Conservation (phyloP, 1,284 basidiomycete species). For the Leccinum brunneo-olivaceum region DNA sequence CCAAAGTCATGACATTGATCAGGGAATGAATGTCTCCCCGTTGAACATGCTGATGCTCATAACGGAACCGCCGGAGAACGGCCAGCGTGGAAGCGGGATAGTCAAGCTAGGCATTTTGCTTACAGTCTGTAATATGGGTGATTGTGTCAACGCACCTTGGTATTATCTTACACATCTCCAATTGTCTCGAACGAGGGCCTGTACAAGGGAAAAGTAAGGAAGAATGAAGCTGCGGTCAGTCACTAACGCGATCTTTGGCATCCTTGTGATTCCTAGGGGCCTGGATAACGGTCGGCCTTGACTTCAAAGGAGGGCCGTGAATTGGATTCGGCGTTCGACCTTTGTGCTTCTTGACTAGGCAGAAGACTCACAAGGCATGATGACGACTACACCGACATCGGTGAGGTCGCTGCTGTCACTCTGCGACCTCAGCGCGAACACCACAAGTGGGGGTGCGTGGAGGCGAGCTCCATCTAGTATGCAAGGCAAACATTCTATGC, state of each 20-base stretch:
- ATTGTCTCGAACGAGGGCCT: slow-evolving; percentile 3
- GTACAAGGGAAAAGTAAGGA: background rate
- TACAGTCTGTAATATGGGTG: slow-evolving; percentile 2
- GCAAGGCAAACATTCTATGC: background rate
- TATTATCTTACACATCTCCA: background rate
- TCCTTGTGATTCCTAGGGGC: background rate
- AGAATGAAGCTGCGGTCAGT: too few species aligned
- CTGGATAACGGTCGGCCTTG: background rate
- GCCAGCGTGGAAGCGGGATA: background rate
- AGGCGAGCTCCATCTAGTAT: background rate
- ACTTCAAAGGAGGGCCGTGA: background rate
- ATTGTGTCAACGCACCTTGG: too few species aligned
- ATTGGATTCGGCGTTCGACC: background rate
- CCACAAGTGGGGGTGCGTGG: background rate
- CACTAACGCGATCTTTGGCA: too few species aligned
- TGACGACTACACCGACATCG: slow-evolving; percentile 1
- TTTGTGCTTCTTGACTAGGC: slow-evolving; percentile 3
- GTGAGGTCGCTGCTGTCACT: background rate
- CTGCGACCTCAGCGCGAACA: slow-evolving; percentile 2
- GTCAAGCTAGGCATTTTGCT: background rate
- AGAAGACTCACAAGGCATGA: slow-evolving; percentile 3
- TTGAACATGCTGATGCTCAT: background rate
- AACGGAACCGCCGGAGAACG: background rate
- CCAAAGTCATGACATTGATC: slow-evolving; percentile 4
- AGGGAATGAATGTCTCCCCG: slow-evolving; percentile 6